A percentile compares a stretch with the other conserved stretches of the same genome.
Evolutionary conservation across 2,329 filamentous ascomycete genomes (phyloP).

Genomic region (Oidium heveae): DNA sequence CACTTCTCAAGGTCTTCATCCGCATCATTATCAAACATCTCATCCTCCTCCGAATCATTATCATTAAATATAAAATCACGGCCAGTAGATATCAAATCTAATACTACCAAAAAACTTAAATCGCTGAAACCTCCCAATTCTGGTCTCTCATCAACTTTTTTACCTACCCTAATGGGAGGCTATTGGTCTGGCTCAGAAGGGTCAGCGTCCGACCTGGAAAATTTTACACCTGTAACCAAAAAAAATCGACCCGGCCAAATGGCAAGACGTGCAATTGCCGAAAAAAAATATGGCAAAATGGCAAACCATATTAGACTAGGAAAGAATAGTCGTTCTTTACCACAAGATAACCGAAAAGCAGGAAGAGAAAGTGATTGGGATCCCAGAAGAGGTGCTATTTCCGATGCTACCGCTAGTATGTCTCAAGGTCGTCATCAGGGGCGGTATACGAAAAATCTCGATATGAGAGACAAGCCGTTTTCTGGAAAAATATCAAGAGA

Average conservation of each 20-base stretch:
- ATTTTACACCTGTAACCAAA: conserved; percentile 25
- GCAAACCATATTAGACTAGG: conserved; percentile 20
- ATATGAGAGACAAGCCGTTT: not conserved
- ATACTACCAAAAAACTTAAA: not conserved
- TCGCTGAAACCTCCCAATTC: conserved; percentile 2
- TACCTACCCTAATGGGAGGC: conserved; percentile 54
- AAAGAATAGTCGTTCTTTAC: conserved; percentile 3
- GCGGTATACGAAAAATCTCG: not conserved
- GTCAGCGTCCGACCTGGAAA: conserved; percentile 37
- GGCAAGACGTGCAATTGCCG: conserved; percentile 53
- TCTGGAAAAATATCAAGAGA: too few relatives aligned
- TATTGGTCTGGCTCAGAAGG: conserved; percentile 57
- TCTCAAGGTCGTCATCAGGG: too few relatives aligned
- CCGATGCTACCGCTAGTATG: not conserved
- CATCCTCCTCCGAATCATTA: conserved; percentile 2
- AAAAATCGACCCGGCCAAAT: conserved; percentile 59
- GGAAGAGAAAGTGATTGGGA: conserved; percentile 30
- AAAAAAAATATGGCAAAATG: conserved; percentile 50
- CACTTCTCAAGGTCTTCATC: too few relatives aligned
- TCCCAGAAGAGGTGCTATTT: conserved; percentile 24
- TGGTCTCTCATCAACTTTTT: conserved; percentile 27
- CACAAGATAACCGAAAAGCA: not conserved
- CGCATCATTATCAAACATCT: too few relatives aligned
- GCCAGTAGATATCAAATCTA: conserved; percentile 1
- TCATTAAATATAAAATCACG: not conserved